Percentiles rank a stretch among this genome's conserved stretches.
Conservation (phyloP, 495 filamentous ascomycete genomes). For the Podospora pseudoanserina region DNA sequence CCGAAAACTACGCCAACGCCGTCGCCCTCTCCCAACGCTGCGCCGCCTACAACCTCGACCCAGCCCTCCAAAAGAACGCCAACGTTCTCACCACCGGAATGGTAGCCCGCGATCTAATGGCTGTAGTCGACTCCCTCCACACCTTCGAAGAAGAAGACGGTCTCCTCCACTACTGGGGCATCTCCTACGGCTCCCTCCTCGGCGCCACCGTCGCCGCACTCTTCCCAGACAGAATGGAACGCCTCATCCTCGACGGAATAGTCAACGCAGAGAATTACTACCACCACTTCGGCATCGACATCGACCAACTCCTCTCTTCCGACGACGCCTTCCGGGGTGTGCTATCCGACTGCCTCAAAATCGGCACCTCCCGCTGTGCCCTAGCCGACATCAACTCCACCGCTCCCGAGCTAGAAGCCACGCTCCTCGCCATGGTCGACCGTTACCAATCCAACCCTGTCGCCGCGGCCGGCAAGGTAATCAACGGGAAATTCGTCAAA, state of each 20-base stretch:
- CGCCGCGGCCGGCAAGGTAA: not conserved
- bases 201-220: conserved; percentile 47
- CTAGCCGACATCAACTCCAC: conserved; percentile 2
- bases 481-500: not conserved
- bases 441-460: not conserved
- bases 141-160: conserved; percentile 35
- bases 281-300: conserved; percentile 7
- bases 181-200: conserved; percentile 57
- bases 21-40: not conserved
- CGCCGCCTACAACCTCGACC: conserved; percentile 15
- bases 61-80: conserved; percentile 20
- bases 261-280: conserved; percentile 37
- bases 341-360: conserved; percentile 3
- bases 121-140: conserved; percentile 38
- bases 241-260: conserved; percentile 36
- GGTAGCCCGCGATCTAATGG: conserved; percentile 43
- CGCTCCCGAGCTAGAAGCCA: not conserved
- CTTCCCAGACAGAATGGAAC: conserved; percentile 38
- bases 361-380: conserved; percentile 5
- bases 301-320: conserved; percentile 8
- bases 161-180: conserved; percentile 47
- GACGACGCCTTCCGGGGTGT: conserved; percentile 12
- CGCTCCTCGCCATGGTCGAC: not conserved
- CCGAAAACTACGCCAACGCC: conserved; percentile 5
- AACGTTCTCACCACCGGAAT: conserved; percentile 38